A percentile compares a stretch with the other conserved stretches of the same genome.
Evolutionary conservation across 2,329 filamentous ascomycete species (phyloP).

Genomic region (Botrytis hyacinthi): DNA sequence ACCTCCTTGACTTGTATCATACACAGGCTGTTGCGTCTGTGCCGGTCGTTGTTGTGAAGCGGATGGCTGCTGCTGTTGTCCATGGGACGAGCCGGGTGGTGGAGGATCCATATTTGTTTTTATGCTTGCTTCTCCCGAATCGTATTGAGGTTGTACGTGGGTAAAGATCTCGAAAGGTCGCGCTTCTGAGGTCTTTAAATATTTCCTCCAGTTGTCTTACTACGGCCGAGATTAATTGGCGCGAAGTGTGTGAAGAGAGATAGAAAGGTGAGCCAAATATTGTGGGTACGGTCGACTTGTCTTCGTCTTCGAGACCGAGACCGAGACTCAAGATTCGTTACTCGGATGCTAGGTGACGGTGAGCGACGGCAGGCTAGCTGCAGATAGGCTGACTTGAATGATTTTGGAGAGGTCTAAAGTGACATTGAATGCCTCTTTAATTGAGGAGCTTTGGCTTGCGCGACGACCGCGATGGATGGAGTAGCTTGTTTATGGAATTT

Average conservation of each 20-base stretch:
- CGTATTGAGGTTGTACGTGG: constrained; percentile 9
- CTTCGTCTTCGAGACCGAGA: neutral
- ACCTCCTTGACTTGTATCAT: constrained; percentile 70
- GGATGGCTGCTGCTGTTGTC: constrained; percentile 52
- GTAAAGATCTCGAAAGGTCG: constrained; percentile 2
- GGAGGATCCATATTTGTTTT: constrained; percentile 52
- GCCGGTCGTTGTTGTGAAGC: constrained; percentile 37
- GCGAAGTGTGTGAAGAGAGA: neutral
- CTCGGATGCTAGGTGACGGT: neutral
- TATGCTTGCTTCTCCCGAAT: constrained; percentile 14
- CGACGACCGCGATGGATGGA: constrained; percentile 16
- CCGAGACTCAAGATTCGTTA: neutral
- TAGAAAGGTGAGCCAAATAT: constrained; percentile 4
- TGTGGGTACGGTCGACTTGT: constrained; percentile 5
- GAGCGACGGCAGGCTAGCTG: constrained; percentile 5
- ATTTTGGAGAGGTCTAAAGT: neutral
- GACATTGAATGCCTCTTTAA: constrained; percentile 7
- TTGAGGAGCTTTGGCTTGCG: constrained; percentile 17
- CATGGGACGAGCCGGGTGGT: constrained; percentile 52
- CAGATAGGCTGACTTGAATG: constrained; percentile 1
- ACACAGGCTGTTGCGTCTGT: constrained; percentile 49
- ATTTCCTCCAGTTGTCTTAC: constrained; percentile 2
- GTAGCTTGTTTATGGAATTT: constrained; percentile 20
- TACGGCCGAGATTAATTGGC: constrained; percentile 4
- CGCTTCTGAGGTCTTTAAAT: neutral